Evolutionary conservation across 73 alveolate genomes (phyloP), one percentile per base, ranked within the genome.

Genomic region (Paramecium sonneborni): DNA sequence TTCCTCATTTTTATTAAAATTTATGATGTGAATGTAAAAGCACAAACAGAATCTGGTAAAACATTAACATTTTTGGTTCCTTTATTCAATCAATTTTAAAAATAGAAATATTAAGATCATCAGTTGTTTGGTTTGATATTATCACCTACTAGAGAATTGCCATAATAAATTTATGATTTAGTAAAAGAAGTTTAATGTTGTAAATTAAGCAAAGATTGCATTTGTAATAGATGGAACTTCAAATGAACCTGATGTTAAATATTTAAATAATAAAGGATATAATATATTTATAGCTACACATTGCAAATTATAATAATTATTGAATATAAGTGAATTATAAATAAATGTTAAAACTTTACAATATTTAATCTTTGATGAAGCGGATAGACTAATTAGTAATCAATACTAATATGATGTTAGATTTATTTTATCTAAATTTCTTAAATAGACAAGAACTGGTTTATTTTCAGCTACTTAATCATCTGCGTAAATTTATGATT

Each of bases 361-460:
- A 84, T 92, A 96, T 57, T 87, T 98, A 6, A 93, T 96, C 12
- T 85, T 98, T 86, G 99, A 98, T 92, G 99, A 98, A 94, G 99
- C 99, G 20, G 99, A 98, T 94, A 93, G 98, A 93, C 93, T 96
- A 90, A 86, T 98, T 87, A 97, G 95, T 85, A 92, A 88, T 94
- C 99, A 99, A 1, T 89, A 95, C 92, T 96, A 97, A 86, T 96
- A 90, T 79, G 94, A 96, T 69, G 88, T 98, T 58, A 62, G 91
- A 6, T 87, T 86, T 57, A 95, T 98, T 14, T 84, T 99, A 15
- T 92, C 94, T 20, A 93, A 91, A 12, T 93, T 98, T 21, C 99
- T 99, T 20, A 99, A 97, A 74, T 98, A 99, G 93, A 97, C 99
- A 92, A 95, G 99, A 72, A 99, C 99, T 10, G 99, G 99, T 10